A percentile compares a stretch with the other conserved stretches of the same genome.
Evolutionary conservation across 176 grass and related monocot genomes (phyloP).

Genomic region (Eremochloa ophiuroides): DNA sequence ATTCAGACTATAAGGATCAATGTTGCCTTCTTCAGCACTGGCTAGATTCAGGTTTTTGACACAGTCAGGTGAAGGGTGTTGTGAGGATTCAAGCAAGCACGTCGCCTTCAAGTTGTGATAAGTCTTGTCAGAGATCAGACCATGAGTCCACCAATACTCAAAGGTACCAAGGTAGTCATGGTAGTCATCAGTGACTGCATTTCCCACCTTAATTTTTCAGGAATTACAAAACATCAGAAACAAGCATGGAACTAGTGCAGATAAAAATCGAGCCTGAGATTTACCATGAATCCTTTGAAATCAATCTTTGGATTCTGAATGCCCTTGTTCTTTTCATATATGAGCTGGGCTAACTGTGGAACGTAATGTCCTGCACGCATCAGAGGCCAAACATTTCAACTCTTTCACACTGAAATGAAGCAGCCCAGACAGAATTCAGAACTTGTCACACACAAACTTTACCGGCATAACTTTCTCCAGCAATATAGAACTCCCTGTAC

Average conservation of each 20-base stretch:
- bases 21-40: constrained; percentile 79
- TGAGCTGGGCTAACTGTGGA: constrained; percentile 76
- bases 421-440: background rate
- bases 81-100: constrained; percentile 57
- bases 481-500: constrained; percentile 88
- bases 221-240: constrained; percentile 13
- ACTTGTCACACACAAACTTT: background rate
- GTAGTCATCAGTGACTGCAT: constrained; percentile 94
- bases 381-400: constrained; percentile 1
- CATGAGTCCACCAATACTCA: constrained; percentile 98
- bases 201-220: constrained; percentile 63
- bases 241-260: constrained; percentile 3
- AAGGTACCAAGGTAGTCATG: constrained; percentile 93
- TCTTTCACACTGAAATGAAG: background rate
- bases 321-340: constrained; percentile 59
- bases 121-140: constrained; percentile 79
- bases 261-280: background rate
- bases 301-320: constrained; percentile 61
- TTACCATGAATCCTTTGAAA: constrained; percentile 94
- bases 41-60: constrained; percentile 71
- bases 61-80: constrained; percentile 83
- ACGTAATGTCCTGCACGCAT: constrained; percentile 82
- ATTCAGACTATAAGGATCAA: constrained; percentile 89
- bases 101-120: constrained; percentile 82
- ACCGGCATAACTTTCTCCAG: constrained; percentile 97